Evolutionary conservation across 2,329 filamentous ascomycete genomes (phyloP), one percentile per base, ranked within the genome.

Genomic region (Fusarium sp.): DNA sequence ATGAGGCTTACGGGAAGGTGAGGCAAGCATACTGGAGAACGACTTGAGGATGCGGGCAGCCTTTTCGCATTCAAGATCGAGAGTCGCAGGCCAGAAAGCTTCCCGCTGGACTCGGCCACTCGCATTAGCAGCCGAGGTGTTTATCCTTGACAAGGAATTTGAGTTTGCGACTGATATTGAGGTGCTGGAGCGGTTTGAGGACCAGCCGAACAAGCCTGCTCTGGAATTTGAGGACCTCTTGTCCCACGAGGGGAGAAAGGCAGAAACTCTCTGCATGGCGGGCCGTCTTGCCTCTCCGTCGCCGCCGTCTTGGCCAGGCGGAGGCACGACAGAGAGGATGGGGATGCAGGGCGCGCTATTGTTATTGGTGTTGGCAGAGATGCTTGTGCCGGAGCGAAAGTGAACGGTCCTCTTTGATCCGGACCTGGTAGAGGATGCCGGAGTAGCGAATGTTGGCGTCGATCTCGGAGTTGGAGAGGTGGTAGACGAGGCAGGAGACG

Each of bases 11-110:
- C n/a, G 17, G 10, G 6, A 15, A 35, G 39, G 40, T 44, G 35
- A 51, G 41, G 49, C 40, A 37, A 50, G 56, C 77, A 55, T 84
- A 92, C 90, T 92, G 83, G 93, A 97, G 80, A 97, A 97, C 32
- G 92, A 95, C 77, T 93, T 91, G 51, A 97, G 80, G 65, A 97
- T 97, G 57, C 93, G 86, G 61, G 94, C 93, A 46, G 94, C 92
- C 81, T 97, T 97, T 80, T 97, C 93, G 79, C 91, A 92, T 83
- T 97, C 94, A 71, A 91, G 90, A 77, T 97, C 94, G 51, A 97
- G 83, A 2, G 90, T 91, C 32, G 92, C 91, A 4, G 93, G 93
- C 92, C 92, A 96, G 75, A 95, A 95, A 23, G 91, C 89, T 77
- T 96, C 92, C 30, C 78, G 74, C 46, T 80, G 77, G 27, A 80